A percentile compares a stretch with the other conserved stretches of the same genome.
Conservation (phyloP, 192 early-diverging fungal species). For the Thoreauomyces humboldtii region DNA sequence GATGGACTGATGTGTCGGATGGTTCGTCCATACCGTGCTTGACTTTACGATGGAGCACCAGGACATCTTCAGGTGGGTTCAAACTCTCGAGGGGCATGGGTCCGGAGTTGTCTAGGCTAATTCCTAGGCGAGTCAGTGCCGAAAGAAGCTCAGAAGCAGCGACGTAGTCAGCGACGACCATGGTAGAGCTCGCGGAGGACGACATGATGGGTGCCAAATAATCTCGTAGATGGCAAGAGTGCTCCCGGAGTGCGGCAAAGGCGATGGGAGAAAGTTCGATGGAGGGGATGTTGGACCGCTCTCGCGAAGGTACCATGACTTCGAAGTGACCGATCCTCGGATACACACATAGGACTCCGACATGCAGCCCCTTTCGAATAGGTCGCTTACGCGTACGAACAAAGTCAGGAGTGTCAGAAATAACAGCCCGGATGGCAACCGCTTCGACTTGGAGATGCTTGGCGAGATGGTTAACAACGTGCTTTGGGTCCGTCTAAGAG, state of each 20-base stretch:
- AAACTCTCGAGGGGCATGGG: neutral
- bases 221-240: neutral
- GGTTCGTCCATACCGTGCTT: neutral
- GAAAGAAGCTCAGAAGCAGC: conserved; percentile 5
- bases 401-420: conserved; percentile 1
- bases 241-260: neutral
- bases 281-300: conserved; percentile 9
- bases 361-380: conserved; percentile 7
- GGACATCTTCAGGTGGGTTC: neutral
- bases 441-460: neutral
- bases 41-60: conserved; percentile 15
- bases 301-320: conserved; percentile 8
- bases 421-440: neutral
- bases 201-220: neutral
- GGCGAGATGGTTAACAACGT: conserved; percentile 1
- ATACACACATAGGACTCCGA: neutral
- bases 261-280: conserved; percentile 1
- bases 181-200: neutral
- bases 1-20: no score
- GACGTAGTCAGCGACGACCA: conserved; percentile 10
- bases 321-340: conserved; percentile 12
- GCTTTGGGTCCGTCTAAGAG: conserved; percentile 8
- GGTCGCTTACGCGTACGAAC: neutral
- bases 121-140: conserved; percentile 7
- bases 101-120: neutral